phyloP scores from a whole-genome alignment of 208 protist genomes.

The Acanthamoeba sp. region DNA sequence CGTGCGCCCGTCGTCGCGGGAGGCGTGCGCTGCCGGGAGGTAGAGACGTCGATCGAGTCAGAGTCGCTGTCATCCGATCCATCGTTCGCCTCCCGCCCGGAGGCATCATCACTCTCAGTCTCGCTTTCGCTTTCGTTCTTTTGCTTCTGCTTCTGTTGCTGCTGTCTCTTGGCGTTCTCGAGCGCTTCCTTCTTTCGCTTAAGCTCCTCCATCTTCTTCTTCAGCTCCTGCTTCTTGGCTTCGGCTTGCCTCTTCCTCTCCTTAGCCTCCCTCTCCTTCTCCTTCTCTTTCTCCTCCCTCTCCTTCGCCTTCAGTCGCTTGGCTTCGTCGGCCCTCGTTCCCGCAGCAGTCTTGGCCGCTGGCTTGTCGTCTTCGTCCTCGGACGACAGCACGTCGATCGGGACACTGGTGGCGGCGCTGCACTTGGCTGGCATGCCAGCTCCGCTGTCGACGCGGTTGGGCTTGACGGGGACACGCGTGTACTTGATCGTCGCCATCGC shows the following conservation, averaged over 20 bases:
- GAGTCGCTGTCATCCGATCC: not conserved
- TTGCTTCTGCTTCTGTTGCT: not conserved
- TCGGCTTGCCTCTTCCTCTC: not conserved
- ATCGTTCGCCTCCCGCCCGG: too few species aligned
- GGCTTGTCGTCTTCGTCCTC: not conserved
- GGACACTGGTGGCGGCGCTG: too few species aligned
- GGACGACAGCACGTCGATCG: not conserved
- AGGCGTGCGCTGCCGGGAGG: not conserved
- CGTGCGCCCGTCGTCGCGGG: not conserved
- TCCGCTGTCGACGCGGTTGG: not conserved
- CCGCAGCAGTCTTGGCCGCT: not conserved
- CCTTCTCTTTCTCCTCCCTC: not conserved
- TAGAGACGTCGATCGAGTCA: not conserved
- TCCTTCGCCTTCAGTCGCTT: not conserved
- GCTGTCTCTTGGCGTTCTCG: conserved; percentile 13
- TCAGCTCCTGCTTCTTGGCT: not conserved
- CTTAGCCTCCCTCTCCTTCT: not conserved
- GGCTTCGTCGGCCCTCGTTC: too few species aligned
- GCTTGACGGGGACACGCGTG: not conserved
- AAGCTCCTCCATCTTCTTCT: not conserved
- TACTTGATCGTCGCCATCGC: not conserved
- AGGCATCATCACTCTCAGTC: not conserved
- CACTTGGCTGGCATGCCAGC: not conserved
- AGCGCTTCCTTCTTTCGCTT: conserved; percentile 30
- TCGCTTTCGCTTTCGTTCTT: not conserved